phyloP scores from a whole-genome alignment of 192 early-diverging fungal genomes.

The Cetraspora pellucida region DNA sequence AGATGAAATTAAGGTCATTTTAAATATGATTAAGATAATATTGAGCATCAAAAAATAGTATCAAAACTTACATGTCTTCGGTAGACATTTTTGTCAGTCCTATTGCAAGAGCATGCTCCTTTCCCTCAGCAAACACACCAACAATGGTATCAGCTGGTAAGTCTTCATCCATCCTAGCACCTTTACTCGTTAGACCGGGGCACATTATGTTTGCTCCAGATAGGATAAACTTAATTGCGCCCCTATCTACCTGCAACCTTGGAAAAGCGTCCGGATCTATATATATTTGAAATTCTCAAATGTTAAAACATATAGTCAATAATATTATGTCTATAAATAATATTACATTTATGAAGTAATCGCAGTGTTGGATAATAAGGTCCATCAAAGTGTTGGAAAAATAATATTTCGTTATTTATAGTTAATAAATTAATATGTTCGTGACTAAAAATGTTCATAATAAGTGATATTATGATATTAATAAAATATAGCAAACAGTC shows the following conservation, averaged over 20 bases:
- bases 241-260: constrained; percentile 88
- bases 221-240: constrained; percentile 98
- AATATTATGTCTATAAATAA: background rate
- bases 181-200: constrained; percentile 93
- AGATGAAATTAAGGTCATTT: constrained; percentile 4
- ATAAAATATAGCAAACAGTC: background rate
- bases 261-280: constrained; percentile 90
- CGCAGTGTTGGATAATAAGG: constrained; percentile 84
- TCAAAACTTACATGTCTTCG: constrained; percentile 75
- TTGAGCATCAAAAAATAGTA: background rate
- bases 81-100: constrained; percentile 88
- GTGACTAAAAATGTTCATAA: constrained; percentile 56
- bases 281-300: background rate
- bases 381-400: constrained; percentile 96
- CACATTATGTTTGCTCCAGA: constrained; percentile 99
- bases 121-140: constrained; percentile 93
- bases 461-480: background rate
- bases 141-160: constrained; percentile 76
- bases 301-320: background rate
- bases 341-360: constrained; percentile 87
- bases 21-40: constrained; percentile 21
- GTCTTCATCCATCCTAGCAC: constrained; percentile 78
- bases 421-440: constrained; percentile 86
- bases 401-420: constrained; percentile 83
- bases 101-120: constrained; percentile 91